phyloP scores from a whole-genome alignment of 805 yeast genomes.

The Clavispora phyllophila region DNA sequence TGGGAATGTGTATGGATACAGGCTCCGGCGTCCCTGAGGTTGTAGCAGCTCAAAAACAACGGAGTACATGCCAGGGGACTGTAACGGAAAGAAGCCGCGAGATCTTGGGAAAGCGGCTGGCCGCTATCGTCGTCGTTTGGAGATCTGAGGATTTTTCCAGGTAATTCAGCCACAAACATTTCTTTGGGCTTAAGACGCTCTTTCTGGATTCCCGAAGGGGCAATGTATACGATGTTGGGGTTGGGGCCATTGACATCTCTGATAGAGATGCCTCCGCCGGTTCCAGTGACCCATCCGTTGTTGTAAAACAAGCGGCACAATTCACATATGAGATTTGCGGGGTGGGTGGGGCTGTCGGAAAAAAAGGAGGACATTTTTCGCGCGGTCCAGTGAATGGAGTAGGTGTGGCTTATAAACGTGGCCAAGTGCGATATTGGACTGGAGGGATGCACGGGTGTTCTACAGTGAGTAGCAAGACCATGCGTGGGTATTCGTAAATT shows the following conservation, averaged over 20 bases:
- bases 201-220: conserved; percentile 96
- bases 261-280: conserved; percentile 93
- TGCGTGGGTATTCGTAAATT: no score
- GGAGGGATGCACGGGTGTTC: neutral
- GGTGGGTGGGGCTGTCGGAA: conserved; percentile 50
- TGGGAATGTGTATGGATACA: conserved; percentile 94
- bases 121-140: conserved; percentile 41
- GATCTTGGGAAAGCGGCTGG: conserved; percentile 22
- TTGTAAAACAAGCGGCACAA: conserved; percentile 71
- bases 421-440: no score
- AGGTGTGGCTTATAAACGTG: neutral
- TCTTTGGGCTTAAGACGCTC: conserved; percentile 80
- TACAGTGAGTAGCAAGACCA: neutral
- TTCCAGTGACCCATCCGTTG: conserved; percentile 91
- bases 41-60: conserved; percentile 68
- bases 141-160: conserved; percentile 48
- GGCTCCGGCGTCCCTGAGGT: conserved; percentile 73
- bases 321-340: conserved; percentile 81
- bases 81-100: conserved; percentile 39
- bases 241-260: conserved; percentile 40
- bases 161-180: conserved; percentile 69
- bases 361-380: conserved; percentile 1
- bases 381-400: no score
- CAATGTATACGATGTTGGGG: conserved; percentile 57
- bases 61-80: conserved; percentile 97